Evolutionary conservation across 2,329 filamentous ascomycete species (phyloP), one percentile per base, ranked within the genome.

Genomic region (Catunica adiposa): DNA sequence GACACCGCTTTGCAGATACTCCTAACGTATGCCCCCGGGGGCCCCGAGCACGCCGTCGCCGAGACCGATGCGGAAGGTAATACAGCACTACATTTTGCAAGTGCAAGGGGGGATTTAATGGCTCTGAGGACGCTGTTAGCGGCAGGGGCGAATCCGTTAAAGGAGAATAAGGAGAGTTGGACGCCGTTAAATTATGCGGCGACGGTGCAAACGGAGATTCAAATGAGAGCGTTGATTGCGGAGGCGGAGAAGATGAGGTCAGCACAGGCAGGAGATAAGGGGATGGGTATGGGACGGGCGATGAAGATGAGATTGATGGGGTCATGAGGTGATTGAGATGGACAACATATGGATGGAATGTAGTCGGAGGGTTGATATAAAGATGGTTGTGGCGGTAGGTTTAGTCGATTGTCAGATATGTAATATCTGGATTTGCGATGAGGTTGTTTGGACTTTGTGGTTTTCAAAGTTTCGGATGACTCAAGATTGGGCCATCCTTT

Each of bases 21-120:
- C 29, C 68, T 84, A 53, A 83, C 79, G 0, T 81, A 76, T 61
- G 74, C 72, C 1, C 78, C 79, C 6, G 69, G 69, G n/a, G 77
- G 77, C 14, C 70, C 76, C 0, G 66, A 67, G 22, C 70, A 70
- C 0, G 75, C 77, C 2, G 74, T 85, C 5, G 72, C 72, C 48
- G 71, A 74, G 29, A 71, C 74, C 3, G 88, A 94, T 63, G 63
- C 74, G 1, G 77, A 84, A 57, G 88, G 88, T n/a, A 92, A 94
- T 65, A 94, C 87, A 1, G 85, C 87, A 0, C 72, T 94, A 46
- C 88, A 94, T 68, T 89, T 92, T 69, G 89, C 89, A 11, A 87
- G 82, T 63, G 84, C 84, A 48, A 86, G 86, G 63, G 88, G 88
- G 1, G 84, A 90, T 62, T 68, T 94, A 48, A 79, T 89, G 55